These are phyloP conservation scores for Perilla frutescens DNA, from an alignment of 257 asterid species.

Conservation along the genomic window DNA sequence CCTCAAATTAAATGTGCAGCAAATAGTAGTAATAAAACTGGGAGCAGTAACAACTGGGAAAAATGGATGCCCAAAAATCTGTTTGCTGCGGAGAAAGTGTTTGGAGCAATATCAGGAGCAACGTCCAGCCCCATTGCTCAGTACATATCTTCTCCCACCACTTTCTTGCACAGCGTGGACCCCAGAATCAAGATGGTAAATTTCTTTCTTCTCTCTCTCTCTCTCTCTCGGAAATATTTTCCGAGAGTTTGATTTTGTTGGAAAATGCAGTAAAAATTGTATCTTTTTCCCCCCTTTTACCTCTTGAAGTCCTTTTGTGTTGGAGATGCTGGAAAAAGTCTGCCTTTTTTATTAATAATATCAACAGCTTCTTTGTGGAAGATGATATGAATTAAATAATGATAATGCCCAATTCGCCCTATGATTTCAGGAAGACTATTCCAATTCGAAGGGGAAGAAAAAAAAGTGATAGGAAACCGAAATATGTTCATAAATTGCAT, in stretches of 20 bases:
- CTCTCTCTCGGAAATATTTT: not conserved
- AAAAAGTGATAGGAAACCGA: not conserved
- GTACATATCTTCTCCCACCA: slow-evolving; percentile 91
- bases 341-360: not conserved
- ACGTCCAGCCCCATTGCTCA: slow-evolving; percentile 97
- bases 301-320: not conserved
- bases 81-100: slow-evolving; percentile 81
- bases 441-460: not conserved
- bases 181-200: slow-evolving; percentile 91
- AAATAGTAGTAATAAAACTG: slow-evolving; percentile 40
- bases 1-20: slow-evolving; percentile 49
- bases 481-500: not conserved
- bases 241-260: not conserved
- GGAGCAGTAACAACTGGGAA: slow-evolving; percentile 65
- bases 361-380: not conserved
- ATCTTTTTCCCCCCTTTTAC: slow-evolving; percentile 1
- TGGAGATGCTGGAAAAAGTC: not conserved
- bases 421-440: not conserved
- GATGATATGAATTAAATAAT: not conserved
- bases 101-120: slow-evolving; percentile 85
- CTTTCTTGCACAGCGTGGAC: slow-evolving; percentile 92
- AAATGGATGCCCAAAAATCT: slow-evolving; percentile 77
- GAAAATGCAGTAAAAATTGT: not conserved
- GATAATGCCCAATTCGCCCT: not conserved
- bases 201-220: not conserved